These are phyloP conservation scores for Elsinoe arachidis DNA, from an alignment of 2,329 filamentous ascomycete species.

Conservation along the genomic window DNA sequence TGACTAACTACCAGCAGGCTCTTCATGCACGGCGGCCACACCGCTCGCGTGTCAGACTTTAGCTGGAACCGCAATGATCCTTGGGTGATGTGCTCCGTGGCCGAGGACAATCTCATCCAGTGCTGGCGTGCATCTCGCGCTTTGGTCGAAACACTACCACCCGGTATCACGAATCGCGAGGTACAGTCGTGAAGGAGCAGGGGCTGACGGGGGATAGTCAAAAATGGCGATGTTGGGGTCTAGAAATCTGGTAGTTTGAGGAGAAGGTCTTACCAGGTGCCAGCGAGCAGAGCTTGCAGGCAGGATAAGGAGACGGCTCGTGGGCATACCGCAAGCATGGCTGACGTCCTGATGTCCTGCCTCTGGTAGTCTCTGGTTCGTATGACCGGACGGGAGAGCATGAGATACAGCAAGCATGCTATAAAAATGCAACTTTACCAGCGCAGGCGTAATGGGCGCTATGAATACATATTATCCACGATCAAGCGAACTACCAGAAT, in stretches of 20 bases:
- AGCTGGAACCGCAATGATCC: conserved; percentile 96
- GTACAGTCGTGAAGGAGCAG: conserved; percentile 16
- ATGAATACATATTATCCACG: neutral
- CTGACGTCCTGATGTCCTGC: no score
- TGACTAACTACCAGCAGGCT: conserved; percentile 45
- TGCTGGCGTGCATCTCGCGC: conserved; percentile 49
- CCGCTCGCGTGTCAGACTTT: conserved; percentile 92
- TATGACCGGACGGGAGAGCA: no score
- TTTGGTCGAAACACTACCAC: conserved; percentile 28
- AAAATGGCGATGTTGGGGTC: conserved; percentile 2
- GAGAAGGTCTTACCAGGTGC: neutral
- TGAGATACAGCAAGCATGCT: neutral
- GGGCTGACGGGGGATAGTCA: conserved; percentile 8
- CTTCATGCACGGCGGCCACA: conserved; percentile 98
- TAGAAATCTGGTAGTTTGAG: neutral
- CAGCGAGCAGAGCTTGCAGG: neutral
- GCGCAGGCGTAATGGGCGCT: neutral
- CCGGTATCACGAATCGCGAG: conserved; percentile 25
- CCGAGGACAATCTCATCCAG: conserved; percentile 93
- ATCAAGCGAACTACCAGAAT: neutral
- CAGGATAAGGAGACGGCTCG: neutral
- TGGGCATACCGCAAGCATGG: no score
- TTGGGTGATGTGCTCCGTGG: conserved; percentile 91
- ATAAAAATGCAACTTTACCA: neutral
- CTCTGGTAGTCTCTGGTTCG: neutral